Conservation (phyloP, 176 grass and related monocot species). For the Juncus effusus region DNA sequence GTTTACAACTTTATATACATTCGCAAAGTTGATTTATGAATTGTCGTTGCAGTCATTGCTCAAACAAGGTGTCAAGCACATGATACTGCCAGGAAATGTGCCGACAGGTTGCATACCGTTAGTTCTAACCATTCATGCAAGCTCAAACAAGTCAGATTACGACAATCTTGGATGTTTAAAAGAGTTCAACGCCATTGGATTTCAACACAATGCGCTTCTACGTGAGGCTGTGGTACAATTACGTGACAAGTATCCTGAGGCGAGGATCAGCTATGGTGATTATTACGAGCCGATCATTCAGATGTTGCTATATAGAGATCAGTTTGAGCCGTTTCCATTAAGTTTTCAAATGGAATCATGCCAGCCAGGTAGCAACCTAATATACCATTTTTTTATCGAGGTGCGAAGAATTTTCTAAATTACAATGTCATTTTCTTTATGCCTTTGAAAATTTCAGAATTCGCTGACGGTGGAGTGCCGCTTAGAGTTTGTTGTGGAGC, state of each 20-base stretch:
- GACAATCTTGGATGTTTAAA: slow-evolving; percentile 39
- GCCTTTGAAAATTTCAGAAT: slow-evolving; percentile 1
- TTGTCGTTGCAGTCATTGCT: slow-evolving; percentile 32
- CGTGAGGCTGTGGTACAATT: not conserved
- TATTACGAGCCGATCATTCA: slow-evolving; percentile 13
- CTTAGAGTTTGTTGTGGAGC: slow-evolving; percentile 59
- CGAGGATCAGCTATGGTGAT: slow-evolving; percentile 32
- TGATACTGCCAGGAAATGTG: slow-evolving; percentile 37
- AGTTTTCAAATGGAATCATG: not conserved
- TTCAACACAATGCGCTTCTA: slow-evolving; percentile 36
- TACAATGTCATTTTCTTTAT: too few relatives aligned
- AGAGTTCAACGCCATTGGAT: slow-evolving; percentile 30
- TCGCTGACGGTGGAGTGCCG: not conserved
- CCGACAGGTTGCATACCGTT: slow-evolving; percentile 42
- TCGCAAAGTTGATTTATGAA: not conserved
- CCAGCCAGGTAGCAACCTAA: not conserved
- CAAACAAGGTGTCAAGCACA: slow-evolving; percentile 23
- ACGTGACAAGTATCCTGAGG: not conserved
- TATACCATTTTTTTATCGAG: not conserved
- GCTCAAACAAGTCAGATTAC: slow-evolving; percentile 31
- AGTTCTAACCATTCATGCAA: slow-evolving; percentile 29
- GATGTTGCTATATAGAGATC: not conserved
- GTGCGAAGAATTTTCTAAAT: not conserved
- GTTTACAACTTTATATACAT: not conserved
- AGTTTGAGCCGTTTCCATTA: slow-evolving; percentile 20